Conservation (phyloP, 129 eudicot species). For the Flaveria ramosissima region DNA sequence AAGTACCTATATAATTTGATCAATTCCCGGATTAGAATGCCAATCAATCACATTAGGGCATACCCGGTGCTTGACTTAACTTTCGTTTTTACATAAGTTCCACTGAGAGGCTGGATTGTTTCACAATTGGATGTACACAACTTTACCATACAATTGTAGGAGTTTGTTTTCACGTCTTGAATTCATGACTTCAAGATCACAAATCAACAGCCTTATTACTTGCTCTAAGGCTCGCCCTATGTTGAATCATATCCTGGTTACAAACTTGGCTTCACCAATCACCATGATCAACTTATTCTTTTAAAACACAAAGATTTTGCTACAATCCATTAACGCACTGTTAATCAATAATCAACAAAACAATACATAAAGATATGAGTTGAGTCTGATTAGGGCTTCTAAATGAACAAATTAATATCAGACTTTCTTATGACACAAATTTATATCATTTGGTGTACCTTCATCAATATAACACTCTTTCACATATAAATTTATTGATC, state of each 20-base stretch:
- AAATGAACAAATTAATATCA: slow-evolving; percentile 14
- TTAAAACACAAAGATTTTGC: neutral
- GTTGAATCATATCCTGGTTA: neutral
- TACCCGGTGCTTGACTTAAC: no score
- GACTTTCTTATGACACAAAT: slow-evolving; percentile 16
- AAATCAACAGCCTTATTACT: no score
- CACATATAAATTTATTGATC: neutral
- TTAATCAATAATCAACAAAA: neutral
- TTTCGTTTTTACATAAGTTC: no score
- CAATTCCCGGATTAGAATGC: neutral
- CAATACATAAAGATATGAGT: neutral
- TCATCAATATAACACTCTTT: neutral
- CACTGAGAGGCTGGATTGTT: no score
- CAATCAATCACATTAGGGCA: slow-evolving; percentile 8
- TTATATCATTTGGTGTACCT: neutral
- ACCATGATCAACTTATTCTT: neutral
- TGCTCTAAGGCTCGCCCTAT: no score
- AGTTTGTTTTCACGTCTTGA: no score
- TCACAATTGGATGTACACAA: no score
- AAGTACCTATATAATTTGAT: neutral
- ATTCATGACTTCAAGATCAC: no score
- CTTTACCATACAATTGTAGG: no score
- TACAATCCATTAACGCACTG: neutral
- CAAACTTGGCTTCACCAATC: slow-evolving; percentile 10
- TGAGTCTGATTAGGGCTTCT: slow-evolving; percentile 7